Evolutionary conservation across 148 eudicot genomes (phyloP).

Genomic region (Rhododendron ferrugineum): DNA sequence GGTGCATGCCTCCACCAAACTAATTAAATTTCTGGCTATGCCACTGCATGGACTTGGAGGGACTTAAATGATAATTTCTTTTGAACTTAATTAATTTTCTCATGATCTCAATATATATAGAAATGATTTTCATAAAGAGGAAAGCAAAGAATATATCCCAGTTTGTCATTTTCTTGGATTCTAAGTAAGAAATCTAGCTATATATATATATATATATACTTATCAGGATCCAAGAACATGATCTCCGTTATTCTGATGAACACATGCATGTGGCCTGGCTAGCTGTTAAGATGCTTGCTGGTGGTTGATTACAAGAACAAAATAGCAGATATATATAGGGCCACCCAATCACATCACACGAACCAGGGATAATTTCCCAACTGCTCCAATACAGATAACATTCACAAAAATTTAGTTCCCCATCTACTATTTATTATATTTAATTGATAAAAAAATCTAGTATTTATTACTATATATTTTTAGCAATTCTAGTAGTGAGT

Average conservation of each 20-base stretch:
- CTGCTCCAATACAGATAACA: not conserved
- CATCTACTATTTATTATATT: not conserved
- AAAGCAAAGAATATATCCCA: constrained; percentile 1
- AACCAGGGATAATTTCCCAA: not conserved
- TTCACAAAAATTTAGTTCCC: not conserved
- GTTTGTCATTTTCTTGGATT: not conserved
- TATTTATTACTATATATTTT: too few relatives aligned
- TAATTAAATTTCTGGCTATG: too few relatives aligned
- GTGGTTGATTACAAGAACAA: not conserved
- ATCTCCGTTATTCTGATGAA: not conserved
- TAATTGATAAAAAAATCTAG: not conserved
- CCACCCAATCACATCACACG: not conserved
- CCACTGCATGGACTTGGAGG: too few relatives aligned
- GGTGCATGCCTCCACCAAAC: too few relatives aligned
- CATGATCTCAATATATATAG: not conserved
- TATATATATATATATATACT: too few relatives aligned
- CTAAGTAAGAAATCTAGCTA: not conserved
- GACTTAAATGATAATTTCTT: too few relatives aligned
- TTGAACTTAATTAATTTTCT: not conserved
- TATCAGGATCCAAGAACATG: not conserved
- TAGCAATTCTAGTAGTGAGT: too few relatives aligned
- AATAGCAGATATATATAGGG: not conserved
- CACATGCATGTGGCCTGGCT: not conserved
- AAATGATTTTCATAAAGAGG: not conserved
- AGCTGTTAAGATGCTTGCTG: not conserved